Conservation (phyloP, 2,329 filamentous ascomycete genomes). For the Biscogniauxia marginata region DNA sequence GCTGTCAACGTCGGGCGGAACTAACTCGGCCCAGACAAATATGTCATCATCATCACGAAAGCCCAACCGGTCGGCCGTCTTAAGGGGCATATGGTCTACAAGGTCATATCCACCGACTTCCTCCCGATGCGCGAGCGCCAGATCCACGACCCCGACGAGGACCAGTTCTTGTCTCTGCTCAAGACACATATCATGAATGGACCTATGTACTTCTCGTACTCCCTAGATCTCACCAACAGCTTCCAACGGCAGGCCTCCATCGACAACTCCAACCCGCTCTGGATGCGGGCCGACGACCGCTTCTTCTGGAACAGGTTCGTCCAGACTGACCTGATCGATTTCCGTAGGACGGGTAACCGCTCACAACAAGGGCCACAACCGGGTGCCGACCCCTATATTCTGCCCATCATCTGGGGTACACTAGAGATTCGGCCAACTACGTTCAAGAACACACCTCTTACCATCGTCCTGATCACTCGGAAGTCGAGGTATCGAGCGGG, state of each 20-base stretch:
- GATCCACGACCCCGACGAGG: conserved; percentile 90
- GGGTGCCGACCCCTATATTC: conserved; percentile 83
- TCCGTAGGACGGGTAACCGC: conserved; percentile 64
- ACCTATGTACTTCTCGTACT: conserved; percentile 98
- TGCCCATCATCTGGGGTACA: conserved; percentile 96
- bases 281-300: conserved; percentile 90
- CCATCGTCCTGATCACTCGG: conserved; percentile 83
- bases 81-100: conserved; percentile 96
- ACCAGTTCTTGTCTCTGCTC: conserved; percentile 81
- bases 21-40: conserved; percentile 65
- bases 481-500: conserved; percentile 85
- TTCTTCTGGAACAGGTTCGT: conserved; percentile 99
- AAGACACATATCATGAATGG: conserved; percentile 78
- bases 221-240: conserved; percentile 91
- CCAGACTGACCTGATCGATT: conserved; percentile 87
- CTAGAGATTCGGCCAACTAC: conserved; percentile 83
- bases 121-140: conserved; percentile 89
- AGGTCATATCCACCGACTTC: conserved; percentile 86
- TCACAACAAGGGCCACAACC: conserved; percentile 69
- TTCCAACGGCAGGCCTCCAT: conserved; percentile 89
- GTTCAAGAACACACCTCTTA: conserved; percentile 81
- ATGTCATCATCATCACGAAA: conserved; percentile 95
- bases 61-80: conserved; percentile 85
- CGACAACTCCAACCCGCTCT: conserved; percentile 71
- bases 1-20: background rate